Evolutionary conservation across 2,329 filamentous ascomycete genomes (phyloP).

Genomic region (Paraconiothyrium brasiliense): DNA sequence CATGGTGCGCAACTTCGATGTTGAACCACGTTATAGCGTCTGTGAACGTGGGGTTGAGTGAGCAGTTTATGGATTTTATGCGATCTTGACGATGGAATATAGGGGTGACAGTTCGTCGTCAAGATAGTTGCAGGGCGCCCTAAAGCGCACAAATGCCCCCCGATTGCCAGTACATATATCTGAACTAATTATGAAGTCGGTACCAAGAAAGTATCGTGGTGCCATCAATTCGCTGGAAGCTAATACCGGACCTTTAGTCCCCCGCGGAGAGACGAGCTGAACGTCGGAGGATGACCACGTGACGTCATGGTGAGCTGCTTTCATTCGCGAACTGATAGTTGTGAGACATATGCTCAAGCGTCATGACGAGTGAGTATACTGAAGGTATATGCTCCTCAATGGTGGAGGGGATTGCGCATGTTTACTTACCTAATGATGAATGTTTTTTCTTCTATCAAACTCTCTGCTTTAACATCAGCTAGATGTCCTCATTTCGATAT

Average conservation of each 20-base stretch:
- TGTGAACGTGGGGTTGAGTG: neutral
- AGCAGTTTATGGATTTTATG: neutral
- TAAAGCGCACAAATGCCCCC: too few relatives aligned
- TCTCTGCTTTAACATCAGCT: too few relatives aligned
- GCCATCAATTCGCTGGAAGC: neutral
- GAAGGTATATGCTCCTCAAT: neutral
- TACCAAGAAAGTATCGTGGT: neutral
- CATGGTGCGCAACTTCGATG: neutral
- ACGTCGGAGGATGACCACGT: neutral
- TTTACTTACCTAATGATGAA: neutral
- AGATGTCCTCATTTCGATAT: too few relatives aligned
- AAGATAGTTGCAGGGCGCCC: too few relatives aligned
- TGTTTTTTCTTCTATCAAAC: too few relatives aligned
- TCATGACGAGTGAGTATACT: neutral
- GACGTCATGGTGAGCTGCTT: conserved; percentile 7
- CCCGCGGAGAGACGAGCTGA: neutral
- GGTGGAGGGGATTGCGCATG: neutral
- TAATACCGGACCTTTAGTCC: neutral
- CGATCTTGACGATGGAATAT: neutral
- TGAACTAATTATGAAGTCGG: too few relatives aligned
- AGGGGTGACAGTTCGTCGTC: too few relatives aligned
- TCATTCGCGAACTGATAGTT: neutral
- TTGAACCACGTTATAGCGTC: neutral
- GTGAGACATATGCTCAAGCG: too few relatives aligned
- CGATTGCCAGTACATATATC: neutral